Percentiles rank a stretch among this genome's conserved stretches.
Conservation (phyloP, 2,329 filamentous ascomycete species). For the Dryadomyces sulphureus region DNA sequence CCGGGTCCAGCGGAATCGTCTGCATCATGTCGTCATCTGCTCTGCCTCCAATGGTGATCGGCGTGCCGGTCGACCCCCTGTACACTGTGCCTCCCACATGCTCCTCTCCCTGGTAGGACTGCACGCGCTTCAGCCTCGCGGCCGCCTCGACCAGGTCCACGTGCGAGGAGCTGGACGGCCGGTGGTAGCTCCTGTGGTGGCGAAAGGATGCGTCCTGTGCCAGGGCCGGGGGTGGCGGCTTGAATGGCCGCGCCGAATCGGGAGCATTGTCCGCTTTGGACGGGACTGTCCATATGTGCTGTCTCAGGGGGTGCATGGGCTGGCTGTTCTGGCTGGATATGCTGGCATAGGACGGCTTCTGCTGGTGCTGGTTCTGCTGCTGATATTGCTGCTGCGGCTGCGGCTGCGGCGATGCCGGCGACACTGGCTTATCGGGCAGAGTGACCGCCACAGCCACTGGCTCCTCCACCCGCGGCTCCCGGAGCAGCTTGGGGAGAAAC, state of each 20-base stretch:
- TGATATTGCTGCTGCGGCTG: neutral
- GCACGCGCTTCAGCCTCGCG: slow-evolving; percentile 6
- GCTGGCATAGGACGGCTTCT: neutral
- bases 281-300: neutral
- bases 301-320: neutral
- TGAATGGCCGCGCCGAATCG: neutral
- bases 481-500: neutral
- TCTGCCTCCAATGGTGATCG: neutral
- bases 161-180: slow-evolving; percentile 6
- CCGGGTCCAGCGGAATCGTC: neutral
- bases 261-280: neutral
- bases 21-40: neutral
- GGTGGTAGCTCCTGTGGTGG: neutral
- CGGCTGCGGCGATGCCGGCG: neutral
- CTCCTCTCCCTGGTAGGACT: slow-evolving; percentile 3
- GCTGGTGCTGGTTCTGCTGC: neutral
- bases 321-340: neutral
- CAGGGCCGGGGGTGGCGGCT: neutral
- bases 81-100: neutral
- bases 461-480: neutral
- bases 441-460: neutral
- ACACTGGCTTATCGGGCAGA: neutral
- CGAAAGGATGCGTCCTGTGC: neutral
- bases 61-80: neutral
- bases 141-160: slow-evolving; percentile 13